These are phyloP conservation scores for Apiotrichum sp. DNA, from an alignment of 1,284 basidiomycete species.

Conservation along the genomic window DNA sequence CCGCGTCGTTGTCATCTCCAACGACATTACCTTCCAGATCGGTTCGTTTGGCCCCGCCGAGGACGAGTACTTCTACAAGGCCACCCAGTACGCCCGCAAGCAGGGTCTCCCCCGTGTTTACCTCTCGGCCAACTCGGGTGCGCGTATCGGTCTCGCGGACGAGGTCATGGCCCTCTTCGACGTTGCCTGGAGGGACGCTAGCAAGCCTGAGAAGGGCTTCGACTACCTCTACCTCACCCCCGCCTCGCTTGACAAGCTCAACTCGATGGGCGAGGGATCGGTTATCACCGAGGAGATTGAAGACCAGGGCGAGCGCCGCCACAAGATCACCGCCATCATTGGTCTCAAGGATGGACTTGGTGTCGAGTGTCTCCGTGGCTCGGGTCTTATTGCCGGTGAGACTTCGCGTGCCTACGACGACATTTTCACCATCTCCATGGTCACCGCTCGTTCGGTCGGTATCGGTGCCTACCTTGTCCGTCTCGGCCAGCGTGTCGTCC, in stretches of 20 bases:
- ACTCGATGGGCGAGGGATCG: constrained; percentile 69
- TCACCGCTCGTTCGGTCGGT: constrained; percentile 96
- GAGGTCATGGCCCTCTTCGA: constrained; percentile 86
- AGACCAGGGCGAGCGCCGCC: constrained; percentile 75
- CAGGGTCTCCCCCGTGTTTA: constrained; percentile 90
- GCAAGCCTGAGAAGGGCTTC: constrained; percentile 82
- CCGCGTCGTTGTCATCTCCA: constrained; percentile 82
- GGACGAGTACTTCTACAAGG: constrained; percentile 94
- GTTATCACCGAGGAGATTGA: constrained; percentile 80
- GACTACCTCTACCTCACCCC: constrained; percentile 92
- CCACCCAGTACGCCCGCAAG: constrained; percentile 84
- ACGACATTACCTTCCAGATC: constrained; percentile 98
- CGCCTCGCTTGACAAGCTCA: constrained; percentile 74
- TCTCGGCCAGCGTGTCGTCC: constrained; percentile 93
- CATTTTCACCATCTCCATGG: constrained; percentile 98
- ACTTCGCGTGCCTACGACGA: constrained; percentile 97
- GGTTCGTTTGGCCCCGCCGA: constrained; percentile 96
- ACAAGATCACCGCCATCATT: constrained; percentile 95
- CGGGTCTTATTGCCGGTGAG: constrained; percentile 97
- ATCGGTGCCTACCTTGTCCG: constrained; percentile 99
- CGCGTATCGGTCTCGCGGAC: constrained; percentile 91
- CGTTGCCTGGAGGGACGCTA: constrained; percentile 78
- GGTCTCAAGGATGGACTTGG: constrained; percentile 96
- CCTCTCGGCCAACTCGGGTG: constrained; percentile 97
- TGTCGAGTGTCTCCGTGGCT: constrained; percentile 92